Evolutionary conservation across 257 asterid genomes (phyloP).

Genomic region (Salvia hispanica): DNA sequence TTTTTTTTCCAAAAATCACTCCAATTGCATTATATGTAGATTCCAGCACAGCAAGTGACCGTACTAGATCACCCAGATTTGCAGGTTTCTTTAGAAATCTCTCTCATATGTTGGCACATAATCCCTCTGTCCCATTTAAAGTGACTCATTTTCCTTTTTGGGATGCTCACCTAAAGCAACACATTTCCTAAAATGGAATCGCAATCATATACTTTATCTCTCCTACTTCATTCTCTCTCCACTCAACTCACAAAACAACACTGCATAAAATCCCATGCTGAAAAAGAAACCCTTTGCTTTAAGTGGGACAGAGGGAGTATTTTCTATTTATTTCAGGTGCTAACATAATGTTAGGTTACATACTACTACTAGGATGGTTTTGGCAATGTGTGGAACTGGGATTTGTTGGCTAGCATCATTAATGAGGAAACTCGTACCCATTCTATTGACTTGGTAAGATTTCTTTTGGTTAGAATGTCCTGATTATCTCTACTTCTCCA

Average conservation of each 20-base stretch:
- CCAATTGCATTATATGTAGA: slow-evolving; percentile 47
- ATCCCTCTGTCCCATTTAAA: too few relatives aligned
- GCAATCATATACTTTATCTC: too few relatives aligned
- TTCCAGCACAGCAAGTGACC: slow-evolving; percentile 71
- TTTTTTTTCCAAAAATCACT: slow-evolving; percentile 10
- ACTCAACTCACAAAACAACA: too few relatives aligned
- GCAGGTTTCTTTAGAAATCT: slow-evolving; percentile 54
- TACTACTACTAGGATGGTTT: slow-evolving; percentile 72
- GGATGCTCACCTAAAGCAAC: too few relatives aligned
- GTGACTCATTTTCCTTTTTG: too few relatives aligned
- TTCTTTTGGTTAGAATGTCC: slow-evolving; percentile 18
- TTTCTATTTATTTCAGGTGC: slow-evolving; percentile 25
- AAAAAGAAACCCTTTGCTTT: too few relatives aligned
- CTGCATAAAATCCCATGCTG: too few relatives aligned
- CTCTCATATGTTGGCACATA: slow-evolving; percentile 24
- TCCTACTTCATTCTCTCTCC: too few relatives aligned
- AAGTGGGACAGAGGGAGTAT: too few relatives aligned
- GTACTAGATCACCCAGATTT: slow-evolving; percentile 79
- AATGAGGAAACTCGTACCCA: slow-evolving; percentile 49
- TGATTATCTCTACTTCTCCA: slow-evolving; percentile 6
- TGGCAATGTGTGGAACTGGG: slow-evolving; percentile 64
- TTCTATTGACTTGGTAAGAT: slow-evolving; percentile 66
- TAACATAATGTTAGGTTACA: slow-evolving; percentile 29
- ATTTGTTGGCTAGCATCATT: slow-evolving; percentile 54
- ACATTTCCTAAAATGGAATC: too few relatives aligned